Conservation (phyloP, 2,329 filamentous ascomycete species). For the Talaromyces sp. region DNA sequence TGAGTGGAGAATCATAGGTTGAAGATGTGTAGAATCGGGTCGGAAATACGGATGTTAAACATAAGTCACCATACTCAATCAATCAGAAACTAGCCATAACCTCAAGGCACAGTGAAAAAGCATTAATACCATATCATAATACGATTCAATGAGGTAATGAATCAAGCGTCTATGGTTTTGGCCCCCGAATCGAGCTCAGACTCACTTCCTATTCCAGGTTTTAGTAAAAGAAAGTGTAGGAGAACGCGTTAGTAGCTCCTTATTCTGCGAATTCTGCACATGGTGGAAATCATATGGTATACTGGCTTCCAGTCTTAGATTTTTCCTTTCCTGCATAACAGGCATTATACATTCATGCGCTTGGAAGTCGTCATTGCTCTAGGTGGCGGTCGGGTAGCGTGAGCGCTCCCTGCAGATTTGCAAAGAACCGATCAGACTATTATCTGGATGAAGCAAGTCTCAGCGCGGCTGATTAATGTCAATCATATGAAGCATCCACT, state of each 20-base stretch:
- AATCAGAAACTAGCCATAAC: neutral
- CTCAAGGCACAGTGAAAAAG: neutral
- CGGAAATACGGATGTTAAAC: neutral
- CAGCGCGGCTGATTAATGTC: neutral
- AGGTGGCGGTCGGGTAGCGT: neutral
- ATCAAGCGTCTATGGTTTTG: neutral
- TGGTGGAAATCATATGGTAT: neutral
- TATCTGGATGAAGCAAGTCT: neutral
- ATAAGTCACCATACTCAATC: neutral
- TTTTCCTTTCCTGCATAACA: neutral
- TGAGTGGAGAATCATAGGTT: neutral
- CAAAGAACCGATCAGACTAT: neutral
- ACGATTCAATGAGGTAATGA: neutral
- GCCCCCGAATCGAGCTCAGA: neutral
- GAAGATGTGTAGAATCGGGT: neutral
- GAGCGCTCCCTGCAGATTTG: neutral
- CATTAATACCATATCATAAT: neutral
- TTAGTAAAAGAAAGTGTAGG: neutral
- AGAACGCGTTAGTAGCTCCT: neutral
- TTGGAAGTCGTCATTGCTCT: neutral
- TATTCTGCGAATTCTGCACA: neutral
- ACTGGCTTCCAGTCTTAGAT: neutral
- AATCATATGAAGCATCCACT: neutral
- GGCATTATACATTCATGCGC: neutral
- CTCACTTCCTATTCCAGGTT: conserved; percentile 4